phyloP scores from a whole-genome alignment of 768 basidiomycete species.

The Tulasnella sp. region DNA sequence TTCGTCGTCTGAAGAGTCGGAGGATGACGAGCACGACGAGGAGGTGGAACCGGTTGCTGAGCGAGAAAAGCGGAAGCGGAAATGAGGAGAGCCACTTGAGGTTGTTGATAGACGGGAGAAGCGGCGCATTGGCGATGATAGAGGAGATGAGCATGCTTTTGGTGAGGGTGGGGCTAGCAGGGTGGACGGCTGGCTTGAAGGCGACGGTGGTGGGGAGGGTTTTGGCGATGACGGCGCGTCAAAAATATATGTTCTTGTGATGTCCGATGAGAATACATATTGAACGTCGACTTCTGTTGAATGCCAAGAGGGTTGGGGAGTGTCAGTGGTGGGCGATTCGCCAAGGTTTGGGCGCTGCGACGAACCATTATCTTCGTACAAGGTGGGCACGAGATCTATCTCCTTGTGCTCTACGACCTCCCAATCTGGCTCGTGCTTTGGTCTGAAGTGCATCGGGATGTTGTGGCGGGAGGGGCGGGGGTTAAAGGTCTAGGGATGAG shows the following conservation, averaged over 20 bases:
- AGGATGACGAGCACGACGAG: background rate
- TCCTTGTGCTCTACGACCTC: slow-evolving; percentile 19
- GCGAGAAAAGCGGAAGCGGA: background rate
- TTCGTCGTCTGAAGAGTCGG: background rate
- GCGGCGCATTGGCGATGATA: background rate
- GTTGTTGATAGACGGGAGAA: background rate
- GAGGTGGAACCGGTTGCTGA: background rate
- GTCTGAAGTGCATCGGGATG: background rate
- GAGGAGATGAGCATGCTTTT: background rate
- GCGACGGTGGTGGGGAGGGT: background rate
- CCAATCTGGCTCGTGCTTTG: slow-evolving; percentile 13
- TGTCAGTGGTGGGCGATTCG: background rate
- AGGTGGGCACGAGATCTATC: background rate
- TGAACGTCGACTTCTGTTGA: background rate
- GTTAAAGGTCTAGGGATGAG: background rate
- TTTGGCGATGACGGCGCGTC: background rate
- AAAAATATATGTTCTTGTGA: slow-evolving; percentile 1
- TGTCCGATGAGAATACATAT: background rate
- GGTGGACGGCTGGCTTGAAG: background rate
- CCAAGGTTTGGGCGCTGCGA: background rate
- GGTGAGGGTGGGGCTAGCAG: background rate
- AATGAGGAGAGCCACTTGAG: background rate
- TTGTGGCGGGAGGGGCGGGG: background rate
- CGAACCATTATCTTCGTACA: background rate
- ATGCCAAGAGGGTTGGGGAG: background rate